Evolutionary conservation across 768 basidiomycete species (phyloP), one percentile per base, ranked within the genome.

Genomic region (Trametes maxima): DNA sequence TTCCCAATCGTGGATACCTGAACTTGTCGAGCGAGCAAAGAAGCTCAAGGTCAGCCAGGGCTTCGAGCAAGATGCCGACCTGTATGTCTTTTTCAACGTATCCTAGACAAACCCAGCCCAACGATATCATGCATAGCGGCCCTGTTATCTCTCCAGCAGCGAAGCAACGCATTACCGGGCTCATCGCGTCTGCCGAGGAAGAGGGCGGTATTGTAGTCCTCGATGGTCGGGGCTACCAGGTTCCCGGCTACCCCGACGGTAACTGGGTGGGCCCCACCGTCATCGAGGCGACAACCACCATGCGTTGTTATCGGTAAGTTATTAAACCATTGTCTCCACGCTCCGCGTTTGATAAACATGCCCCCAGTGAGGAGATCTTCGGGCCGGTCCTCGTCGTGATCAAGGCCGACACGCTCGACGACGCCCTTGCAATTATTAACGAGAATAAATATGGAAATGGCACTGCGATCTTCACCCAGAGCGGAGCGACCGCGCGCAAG

Each of bases 241-340:
- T 95, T 5, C 79, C 84, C 0, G 85, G 79, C 0, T 98, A 95
- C 71, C 87, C 89, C 5, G 74, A 90, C 56, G 96, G 96, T 24
- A 98, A 98, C 77, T 98, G 95, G 71, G 85, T 98, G 60, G 96
- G 94, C 2, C 94, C 96, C 0, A 96, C 95, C 0, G 81, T 98
- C 54, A 81, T 98, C 57, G 87, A 95, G 72, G 92, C 86, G 8
- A 81, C 79, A n/a, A 88, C 88, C 10, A 80, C 79, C 11, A 96
- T 96, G 95, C 82, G 79, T 62, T 92, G 90, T 67, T 98, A 98
- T 78, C 79, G 85, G 95, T 94, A 67, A 60, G 85, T 75, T 24
- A 36, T 19, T 33, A 40, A n/a, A 36, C 36, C 2, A 63, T 47
- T 57, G 40, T 16, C 40, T 3, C 13, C 40, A 35, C 19, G 25